Conservation (phyloP, 1,139 yeast species). For the Yamadazyma spencermartinsiae region DNA sequence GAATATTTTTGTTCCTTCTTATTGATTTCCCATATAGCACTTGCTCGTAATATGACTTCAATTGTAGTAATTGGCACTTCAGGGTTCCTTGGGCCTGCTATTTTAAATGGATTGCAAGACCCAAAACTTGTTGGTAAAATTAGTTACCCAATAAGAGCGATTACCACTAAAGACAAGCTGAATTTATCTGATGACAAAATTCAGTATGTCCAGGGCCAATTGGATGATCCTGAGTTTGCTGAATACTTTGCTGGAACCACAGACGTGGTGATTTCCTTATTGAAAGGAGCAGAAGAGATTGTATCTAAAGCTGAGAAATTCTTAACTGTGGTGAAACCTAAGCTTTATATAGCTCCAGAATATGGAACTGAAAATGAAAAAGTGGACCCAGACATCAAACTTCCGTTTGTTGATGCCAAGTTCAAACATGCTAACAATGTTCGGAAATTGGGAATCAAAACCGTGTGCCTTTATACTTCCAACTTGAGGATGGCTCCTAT, state of each 20-base stretch:
- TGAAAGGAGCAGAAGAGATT: neutral
- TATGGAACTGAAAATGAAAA: slow-evolving; percentile 49
- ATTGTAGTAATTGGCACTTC: slow-evolving; percentile 2
- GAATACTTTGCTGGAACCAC: neutral
- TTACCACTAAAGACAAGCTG: slow-evolving; percentile 1
- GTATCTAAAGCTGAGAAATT: neutral
- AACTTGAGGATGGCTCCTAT: slow-evolving; percentile 45
- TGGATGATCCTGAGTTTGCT: slow-evolving; percentile 1
- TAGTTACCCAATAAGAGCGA: slow-evolving; percentile 4
- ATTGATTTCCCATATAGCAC: too few relatives aligned
- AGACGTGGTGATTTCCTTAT: slow-evolving; percentile 2
- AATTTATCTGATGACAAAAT: neutral
- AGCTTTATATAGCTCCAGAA: slow-evolving; percentile 61
- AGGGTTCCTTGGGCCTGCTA: neutral
- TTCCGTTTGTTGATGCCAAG: slow-evolving; percentile 41
- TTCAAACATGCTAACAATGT: slow-evolving; percentile 38
- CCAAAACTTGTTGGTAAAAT: neutral
- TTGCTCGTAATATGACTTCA: too few relatives aligned
- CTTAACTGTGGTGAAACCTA: slow-evolving; percentile 36
- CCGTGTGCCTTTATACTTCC: slow-evolving; percentile 41
- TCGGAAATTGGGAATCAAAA: slow-evolving; percentile 41
- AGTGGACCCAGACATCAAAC: slow-evolving; percentile 22
- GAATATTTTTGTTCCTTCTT: too few relatives aligned
- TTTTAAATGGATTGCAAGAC: slow-evolving; percentile 1
- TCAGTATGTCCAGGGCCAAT: neutral